A percentile compares a stretch with the other conserved stretches of the same genome.
Evolutionary conservation across 768 basidiomycete genomes (phyloP).

Genomic region (Mycena kentingensis): DNA sequence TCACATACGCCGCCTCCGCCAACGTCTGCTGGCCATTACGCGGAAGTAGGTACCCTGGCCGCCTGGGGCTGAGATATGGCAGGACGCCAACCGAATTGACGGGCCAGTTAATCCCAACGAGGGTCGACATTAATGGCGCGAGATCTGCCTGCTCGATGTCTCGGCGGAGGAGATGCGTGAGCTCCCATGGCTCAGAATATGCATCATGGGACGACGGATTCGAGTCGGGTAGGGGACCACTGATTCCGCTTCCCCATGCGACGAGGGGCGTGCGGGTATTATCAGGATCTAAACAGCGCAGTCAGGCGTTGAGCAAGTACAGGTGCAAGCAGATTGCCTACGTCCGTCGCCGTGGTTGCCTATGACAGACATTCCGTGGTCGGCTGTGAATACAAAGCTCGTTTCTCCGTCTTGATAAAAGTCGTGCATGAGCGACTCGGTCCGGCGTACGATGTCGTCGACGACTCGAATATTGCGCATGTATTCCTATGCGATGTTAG

Average conservation of each 20-base stretch:
- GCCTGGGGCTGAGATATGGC: conserved; percentile 68
- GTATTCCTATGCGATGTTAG: conserved; percentile 59
- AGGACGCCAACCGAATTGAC: conserved; percentile 82
- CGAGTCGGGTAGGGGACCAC: conserved; percentile 63
- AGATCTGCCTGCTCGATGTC: conserved; percentile 88
- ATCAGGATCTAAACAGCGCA: conserved; percentile 65
- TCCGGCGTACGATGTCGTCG: conserved; percentile 68
- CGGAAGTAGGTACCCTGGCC: conserved; percentile 59
- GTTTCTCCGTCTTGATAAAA: conserved; percentile 75
- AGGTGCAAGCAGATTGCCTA: conserved; percentile 32
- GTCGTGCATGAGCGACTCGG: conserved; percentile 59
- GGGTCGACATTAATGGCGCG: conserved; percentile 72
- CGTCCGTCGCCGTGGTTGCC: conserved; percentile 91
- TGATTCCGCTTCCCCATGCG: conserved; percentile 79
- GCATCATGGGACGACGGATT: conserved; percentile 66
- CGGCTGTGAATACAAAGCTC: conserved; percentile 79
- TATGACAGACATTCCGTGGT: conserved; percentile 88
- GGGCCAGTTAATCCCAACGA: conserved; percentile 75
- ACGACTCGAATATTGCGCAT: conserved; percentile 83
- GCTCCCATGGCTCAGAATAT: conserved; percentile 66
- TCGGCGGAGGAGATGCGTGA: conserved; percentile 58
- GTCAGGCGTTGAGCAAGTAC: conserved; percentile 8
- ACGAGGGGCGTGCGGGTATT: conserved; percentile 85
- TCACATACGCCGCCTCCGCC: conserved; percentile 60
- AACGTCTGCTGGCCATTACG: conserved; percentile 47